Conservation (phyloP, 148 eudicot species). For the Fagopyrum esculentum region DNA sequence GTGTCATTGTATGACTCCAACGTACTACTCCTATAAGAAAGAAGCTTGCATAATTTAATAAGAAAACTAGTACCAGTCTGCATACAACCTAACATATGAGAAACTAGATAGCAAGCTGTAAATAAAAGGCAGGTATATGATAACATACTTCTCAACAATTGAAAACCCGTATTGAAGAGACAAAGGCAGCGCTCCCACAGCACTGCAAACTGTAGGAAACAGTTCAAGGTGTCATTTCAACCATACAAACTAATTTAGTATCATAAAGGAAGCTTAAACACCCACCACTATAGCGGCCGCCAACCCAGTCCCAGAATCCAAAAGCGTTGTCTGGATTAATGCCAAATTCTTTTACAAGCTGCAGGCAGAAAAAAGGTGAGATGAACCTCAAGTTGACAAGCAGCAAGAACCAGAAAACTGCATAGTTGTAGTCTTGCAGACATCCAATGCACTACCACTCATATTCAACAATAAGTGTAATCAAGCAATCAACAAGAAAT, state of each 20-base stretch:
- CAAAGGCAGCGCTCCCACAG: constrained; percentile 92
- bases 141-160: constrained; percentile 73
- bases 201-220: constrained; percentile 85
- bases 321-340: constrained; percentile 97
- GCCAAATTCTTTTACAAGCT: constrained; percentile 97
- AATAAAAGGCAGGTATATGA: not conserved
- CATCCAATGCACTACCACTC: not conserved
- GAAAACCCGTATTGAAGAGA: constrained; percentile 95
- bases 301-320: constrained; percentile 99
- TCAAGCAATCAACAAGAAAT: not conserved
- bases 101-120: not conserved
- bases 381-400: not conserved
- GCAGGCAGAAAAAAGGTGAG: constrained; percentile 20
- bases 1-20: not conserved
- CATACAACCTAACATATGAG: not conserved
- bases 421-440: not conserved
- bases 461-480: not conserved
- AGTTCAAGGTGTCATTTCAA: constrained; percentile 3
- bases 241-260: constrained; percentile 4
- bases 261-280: constrained; percentile 10
- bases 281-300: constrained; percentile 98
- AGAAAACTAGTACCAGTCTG: not conserved
- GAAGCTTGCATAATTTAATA: not conserved
- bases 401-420: not conserved
- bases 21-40: not conserved